Evolutionary conservation across 495 filamentous ascomycete genomes (phyloP).

Genomic region (Daldinia childiae): DNA sequence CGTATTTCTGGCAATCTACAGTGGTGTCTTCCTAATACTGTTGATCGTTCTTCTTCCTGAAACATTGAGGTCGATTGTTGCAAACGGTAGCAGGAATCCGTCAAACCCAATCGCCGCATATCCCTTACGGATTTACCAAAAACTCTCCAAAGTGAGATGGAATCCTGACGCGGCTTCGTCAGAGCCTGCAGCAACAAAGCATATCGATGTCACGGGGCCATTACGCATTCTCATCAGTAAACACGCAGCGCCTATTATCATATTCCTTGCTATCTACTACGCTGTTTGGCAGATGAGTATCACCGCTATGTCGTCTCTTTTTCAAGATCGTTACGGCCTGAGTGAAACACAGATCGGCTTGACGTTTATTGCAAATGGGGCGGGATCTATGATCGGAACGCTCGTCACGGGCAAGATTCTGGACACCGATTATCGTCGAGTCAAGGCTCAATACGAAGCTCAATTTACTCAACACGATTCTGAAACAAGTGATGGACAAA

Average conservation of each 20-base stretch:
- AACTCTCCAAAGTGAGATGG: conserved; percentile 39
- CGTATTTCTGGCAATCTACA: conserved; percentile 64
- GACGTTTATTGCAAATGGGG: conserved; percentile 62
- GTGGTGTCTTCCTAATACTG: conserved; percentile 54
- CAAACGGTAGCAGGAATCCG: conserved; percentile 56
- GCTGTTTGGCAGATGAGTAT: conserved; percentile 67
- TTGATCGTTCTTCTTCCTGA: conserved; percentile 62
- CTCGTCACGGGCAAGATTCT: conserved; percentile 58
- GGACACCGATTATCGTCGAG: conserved; percentile 53
- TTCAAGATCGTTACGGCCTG: conserved; percentile 54
- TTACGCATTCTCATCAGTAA: conserved; percentile 59
- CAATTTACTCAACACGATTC: conserved; percentile 4
- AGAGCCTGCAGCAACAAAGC: conserved; percentile 43
- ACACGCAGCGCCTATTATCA: conserved; percentile 56
- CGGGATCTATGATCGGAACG: conserved; percentile 61
- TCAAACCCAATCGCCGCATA: conserved; percentile 45
- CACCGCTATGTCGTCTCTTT: conserved; percentile 63
- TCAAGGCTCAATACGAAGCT: conserved; percentile 47
- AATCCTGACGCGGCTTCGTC: conserved; percentile 18
- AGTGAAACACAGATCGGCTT: conserved; percentile 60
- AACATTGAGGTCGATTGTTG: conserved; percentile 63
- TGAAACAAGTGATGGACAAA: conserved; percentile 11
- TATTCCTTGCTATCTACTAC: conserved; percentile 63
- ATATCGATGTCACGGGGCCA: conserved; percentile 53
- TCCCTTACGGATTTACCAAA: conserved; percentile 52